phyloP scores from a whole-genome alignment of 495 filamentous ascomycete species.

The Penicilliopsis zonata region DNA sequence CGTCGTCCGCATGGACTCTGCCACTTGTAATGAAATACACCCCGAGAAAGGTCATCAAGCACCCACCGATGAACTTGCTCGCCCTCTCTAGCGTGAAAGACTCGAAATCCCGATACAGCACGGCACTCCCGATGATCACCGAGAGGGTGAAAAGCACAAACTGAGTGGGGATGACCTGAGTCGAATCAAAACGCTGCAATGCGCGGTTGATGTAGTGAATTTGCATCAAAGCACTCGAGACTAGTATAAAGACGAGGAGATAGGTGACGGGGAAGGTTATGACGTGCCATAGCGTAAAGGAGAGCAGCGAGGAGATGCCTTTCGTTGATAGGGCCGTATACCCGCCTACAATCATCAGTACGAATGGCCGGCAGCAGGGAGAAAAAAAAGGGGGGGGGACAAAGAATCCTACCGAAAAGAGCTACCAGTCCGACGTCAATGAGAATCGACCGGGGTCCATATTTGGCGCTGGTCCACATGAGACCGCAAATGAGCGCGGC shows the following conservation, averaged over 20 bases:
- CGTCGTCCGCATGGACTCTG: constrained; percentile 28
- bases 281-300: constrained; percentile 72
- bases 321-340: constrained; percentile 96
- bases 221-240: constrained; percentile 82
- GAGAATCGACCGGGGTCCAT: constrained; percentile 73
- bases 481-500: constrained; percentile 56
- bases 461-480: constrained; percentile 70
- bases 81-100: constrained; percentile 56
- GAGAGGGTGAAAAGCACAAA: constrained; percentile 94
- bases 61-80: constrained; percentile 78
- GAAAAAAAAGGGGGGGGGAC: no score
- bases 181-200: constrained; percentile 88
- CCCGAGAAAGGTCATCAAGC: constrained; percentile 80
- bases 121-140: constrained; percentile 85
- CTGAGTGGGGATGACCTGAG: constrained; percentile 92
- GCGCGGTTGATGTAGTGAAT: constrained; percentile 94
- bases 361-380: no score
- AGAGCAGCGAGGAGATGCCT: constrained; percentile 87
- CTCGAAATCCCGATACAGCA: constrained; percentile 91
- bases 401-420: constrained; percentile 59
- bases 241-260: constrained; percentile 60
- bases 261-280: constrained; percentile 91
- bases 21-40: constrained; percentile 85
- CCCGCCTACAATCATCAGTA: constrained; percentile 44
- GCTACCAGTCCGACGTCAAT: constrained; percentile 91